phyloP scores from a whole-genome alignment of 257 asterid genomes.

The Solanum virginianum region DNA sequence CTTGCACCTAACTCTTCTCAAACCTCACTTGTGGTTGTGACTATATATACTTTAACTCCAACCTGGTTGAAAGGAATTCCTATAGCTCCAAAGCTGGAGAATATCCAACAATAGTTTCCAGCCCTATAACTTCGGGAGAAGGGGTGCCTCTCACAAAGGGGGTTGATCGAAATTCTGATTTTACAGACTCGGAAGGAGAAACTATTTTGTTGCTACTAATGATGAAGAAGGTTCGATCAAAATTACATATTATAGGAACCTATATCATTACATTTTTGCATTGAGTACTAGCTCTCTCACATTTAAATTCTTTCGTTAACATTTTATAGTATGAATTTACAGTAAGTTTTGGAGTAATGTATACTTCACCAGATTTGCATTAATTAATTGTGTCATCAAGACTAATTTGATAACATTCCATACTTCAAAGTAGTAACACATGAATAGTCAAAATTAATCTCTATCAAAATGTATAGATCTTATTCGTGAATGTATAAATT shows the following conservation, averaged over 20 bases:
- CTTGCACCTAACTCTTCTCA: background rate
- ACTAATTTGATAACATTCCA: background rate
- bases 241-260: background rate
- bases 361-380: background rate
- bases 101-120: too few relatives aligned
- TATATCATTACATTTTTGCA: background rate
- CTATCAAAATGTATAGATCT: background rate
- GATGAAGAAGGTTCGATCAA: background rate
- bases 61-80: too few relatives aligned
- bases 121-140: too few relatives aligned
- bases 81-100: too few relatives aligned
- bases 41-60: background rate
- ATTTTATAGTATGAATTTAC: background rate
- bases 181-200: too few relatives aligned
- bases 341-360: background rate
- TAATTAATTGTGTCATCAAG: background rate
- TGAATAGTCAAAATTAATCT: too few relatives aligned
- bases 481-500: background rate
- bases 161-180: too few relatives aligned
- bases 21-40: fast-evolving
- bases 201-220: background rate
- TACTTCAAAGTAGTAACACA: background rate
- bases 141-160: too few relatives aligned
- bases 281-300: background rate
- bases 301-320: background rate